phyloP scores from a whole-genome alignment of 176 grass and related monocot species.

The Aegilops tauschii region DNA sequence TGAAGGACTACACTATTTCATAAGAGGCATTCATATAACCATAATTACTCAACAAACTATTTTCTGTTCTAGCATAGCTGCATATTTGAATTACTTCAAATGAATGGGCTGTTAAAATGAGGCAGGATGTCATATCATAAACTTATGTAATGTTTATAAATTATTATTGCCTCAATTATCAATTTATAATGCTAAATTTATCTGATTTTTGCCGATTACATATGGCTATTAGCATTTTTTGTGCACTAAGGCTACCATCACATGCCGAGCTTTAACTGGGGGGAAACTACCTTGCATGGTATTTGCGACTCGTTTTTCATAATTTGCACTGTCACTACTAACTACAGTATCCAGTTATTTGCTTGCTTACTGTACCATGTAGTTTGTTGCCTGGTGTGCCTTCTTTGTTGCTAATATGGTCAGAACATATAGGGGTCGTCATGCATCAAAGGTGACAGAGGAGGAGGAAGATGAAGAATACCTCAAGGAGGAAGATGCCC shows the following conservation, averaged over 20 bases:
- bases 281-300: not conserved
- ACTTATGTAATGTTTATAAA: not conserved
- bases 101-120: not conserved
- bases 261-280: not conserved
- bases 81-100: not conserved
- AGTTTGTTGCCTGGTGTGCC: not conserved
- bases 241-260: not conserved
- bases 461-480: slow-evolving; percentile 83
- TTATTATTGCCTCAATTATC: not conserved
- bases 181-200: not conserved
- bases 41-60: not conserved
- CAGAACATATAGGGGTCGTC: slow-evolving; percentile 54
- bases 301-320: not conserved
- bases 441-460: slow-evolving; percentile 77
- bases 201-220: not conserved
- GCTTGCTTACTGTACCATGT: not conserved
- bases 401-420: slow-evolving; percentile 27
- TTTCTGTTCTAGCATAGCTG: not conserved
- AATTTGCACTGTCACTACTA: not conserved
- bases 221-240: slow-evolving; percentile 13
- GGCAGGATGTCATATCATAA: not conserved
- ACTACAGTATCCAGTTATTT: not conserved
- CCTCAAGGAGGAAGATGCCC: slow-evolving; percentile 80
- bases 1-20: slow-evolving; percentile 4
- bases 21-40: not conserved